These are phyloP conservation scores for Pleurotus salmoneostramineus DNA, from an alignment of 768 basidiomycete genomes.

Conservation along the genomic window DNA sequence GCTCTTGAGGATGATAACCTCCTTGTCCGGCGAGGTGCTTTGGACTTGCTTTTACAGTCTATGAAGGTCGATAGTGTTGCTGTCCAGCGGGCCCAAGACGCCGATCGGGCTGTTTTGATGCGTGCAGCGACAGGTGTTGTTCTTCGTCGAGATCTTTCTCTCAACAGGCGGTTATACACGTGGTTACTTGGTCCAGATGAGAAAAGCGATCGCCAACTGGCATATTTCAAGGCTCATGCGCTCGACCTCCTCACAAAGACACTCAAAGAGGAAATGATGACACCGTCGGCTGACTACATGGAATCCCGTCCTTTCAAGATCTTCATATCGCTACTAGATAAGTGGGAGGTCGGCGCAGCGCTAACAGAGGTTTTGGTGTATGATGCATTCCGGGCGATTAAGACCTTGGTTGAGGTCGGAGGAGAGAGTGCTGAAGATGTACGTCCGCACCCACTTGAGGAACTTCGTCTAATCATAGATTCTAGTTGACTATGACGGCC, in stretches of 20 bases:
- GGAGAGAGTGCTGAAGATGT: constrained; percentile 63
- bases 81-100: constrained; percentile 61
- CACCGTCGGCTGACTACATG: constrained; percentile 66
- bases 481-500: constrained; percentile 75
- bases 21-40: constrained; percentile 78
- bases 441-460: constrained; percentile 14
- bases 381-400: constrained; percentile 75
- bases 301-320: constrained; percentile 92
- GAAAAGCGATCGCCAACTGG: constrained; percentile 67
- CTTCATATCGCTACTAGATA: constrained; percentile 91
- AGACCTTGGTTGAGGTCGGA: constrained; percentile 46
- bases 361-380: constrained; percentile 77
- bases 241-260: constrained; percentile 70
- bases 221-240: constrained; percentile 64
- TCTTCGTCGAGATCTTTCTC: constrained; percentile 84
- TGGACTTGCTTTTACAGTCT: constrained; percentile 81
- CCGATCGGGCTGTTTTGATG: constrained; percentile 83
- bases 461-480: background rate
- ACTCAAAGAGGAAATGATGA: constrained; percentile 77
- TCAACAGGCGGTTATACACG: constrained; percentile 88
- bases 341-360: constrained; percentile 90
- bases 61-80: constrained; percentile 71
- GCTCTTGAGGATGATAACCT: constrained; percentile 93
- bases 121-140: constrained; percentile 85
- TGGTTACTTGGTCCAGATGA: constrained; percentile 91